phyloP scores from a whole-genome alignment of 352 stramenopile species.

The Globisporangium mamillatum region DNA sequence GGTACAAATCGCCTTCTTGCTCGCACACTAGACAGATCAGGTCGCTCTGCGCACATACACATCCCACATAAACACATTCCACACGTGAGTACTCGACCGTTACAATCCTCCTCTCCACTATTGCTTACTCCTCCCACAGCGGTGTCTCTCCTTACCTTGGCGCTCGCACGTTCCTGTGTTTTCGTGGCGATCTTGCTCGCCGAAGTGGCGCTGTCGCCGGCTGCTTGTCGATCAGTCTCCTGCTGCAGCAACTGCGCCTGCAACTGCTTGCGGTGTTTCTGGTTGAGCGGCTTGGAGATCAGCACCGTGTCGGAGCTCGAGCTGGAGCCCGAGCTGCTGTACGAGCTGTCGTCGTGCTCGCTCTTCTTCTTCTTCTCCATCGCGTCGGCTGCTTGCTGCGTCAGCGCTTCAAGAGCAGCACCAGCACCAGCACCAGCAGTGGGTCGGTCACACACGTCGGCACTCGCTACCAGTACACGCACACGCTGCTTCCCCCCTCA shows the following conservation, averaged over 20 bases:
- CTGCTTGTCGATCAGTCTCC: conserved; percentile 9
- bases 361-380: conserved; percentile 13
- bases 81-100: background rate
- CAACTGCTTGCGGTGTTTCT: conserved; percentile 61
- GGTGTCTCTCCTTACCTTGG: background rate
- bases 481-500: background rate
- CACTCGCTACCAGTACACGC: background rate
- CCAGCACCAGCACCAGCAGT: background rate
- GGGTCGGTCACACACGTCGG: background rate
- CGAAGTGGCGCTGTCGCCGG: background rate
- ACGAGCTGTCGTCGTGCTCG: conserved; percentile 28
- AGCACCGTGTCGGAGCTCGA: conserved; percentile 76
- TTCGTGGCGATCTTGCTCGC: background rate
- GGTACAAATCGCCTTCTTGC: conserved; percentile 41
- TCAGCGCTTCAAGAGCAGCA: background rate
- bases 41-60: conserved; percentile 29
- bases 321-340: conserved; percentile 57
- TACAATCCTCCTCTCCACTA: background rate
- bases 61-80: background rate
- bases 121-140: background rate
- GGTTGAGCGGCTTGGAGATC: conserved; percentile 63
- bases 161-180: background rate
- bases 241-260: conserved; percentile 46
- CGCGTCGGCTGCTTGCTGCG: background rate
- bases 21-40: conserved; percentile 74